Percentiles rank a stretch among this genome's conserved stretches.
Evolutionary conservation across 805 yeast species (phyloP).

Genomic region (Hanseniaspora mollemarum): DNA sequence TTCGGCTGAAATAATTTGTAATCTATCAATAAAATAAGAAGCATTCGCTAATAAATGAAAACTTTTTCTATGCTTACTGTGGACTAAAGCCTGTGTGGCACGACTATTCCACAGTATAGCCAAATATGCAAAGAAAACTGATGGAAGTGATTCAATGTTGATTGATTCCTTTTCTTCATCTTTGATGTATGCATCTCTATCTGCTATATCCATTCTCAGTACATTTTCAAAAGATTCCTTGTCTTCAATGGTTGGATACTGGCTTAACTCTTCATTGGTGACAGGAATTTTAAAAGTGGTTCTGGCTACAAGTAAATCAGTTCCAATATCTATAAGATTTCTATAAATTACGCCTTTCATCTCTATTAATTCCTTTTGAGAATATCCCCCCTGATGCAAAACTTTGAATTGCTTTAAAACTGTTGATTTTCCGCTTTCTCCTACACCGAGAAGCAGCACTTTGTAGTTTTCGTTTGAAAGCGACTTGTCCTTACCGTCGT

Average conservation of each 20-base stretch:
- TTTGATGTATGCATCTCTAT: background rate
- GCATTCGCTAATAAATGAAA: constrained; percentile 84
- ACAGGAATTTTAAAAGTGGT: constrained; percentile 18
- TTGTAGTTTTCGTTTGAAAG: constrained; percentile 29
- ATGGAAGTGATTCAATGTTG: constrained; percentile 35
- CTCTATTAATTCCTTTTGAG: constrained; percentile 50
- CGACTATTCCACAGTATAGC: constrained; percentile 45
- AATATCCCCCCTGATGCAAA: constrained; percentile 29
- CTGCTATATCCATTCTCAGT: background rate
- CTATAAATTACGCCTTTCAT: constrained; percentile 70
- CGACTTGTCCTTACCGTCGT: background rate
- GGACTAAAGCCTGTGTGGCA: constrained; percentile 46
- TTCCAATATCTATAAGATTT: constrained; percentile 67
- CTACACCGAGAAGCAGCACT: constrained; percentile 73
- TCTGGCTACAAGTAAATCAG: constrained; percentile 57
- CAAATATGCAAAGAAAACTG: constrained; percentile 39
- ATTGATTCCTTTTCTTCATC: background rate
- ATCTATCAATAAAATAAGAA: constrained; percentile 56
- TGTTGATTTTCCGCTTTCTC: constrained; percentile 36
- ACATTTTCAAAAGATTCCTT: background rate
- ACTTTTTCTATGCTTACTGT: constrained; percentile 44
- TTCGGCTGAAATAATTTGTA: constrained; percentile 40
- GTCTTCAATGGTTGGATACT: background rate
- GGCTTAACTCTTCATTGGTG: constrained; percentile 7
- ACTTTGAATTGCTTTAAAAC: constrained; percentile 34